Conservation (phyloP, 306 rosid species). For the Phaseolus lunatus region DNA sequence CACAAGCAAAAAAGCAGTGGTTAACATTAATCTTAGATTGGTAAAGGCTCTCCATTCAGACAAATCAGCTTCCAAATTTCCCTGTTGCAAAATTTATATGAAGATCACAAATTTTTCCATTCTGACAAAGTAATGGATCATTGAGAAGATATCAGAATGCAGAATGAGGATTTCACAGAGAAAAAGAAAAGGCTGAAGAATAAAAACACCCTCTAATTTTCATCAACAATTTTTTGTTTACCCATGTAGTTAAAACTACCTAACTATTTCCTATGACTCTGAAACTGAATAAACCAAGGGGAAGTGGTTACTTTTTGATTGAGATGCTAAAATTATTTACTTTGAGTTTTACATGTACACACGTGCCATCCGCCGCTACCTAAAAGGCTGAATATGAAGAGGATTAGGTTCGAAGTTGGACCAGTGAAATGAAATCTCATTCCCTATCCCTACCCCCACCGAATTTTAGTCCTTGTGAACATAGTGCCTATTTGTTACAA, state of each 20-base stretch:
- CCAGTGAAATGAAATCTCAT: conserved; percentile 56
- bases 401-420: conserved; percentile 52
- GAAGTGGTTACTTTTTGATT: conserved; percentile 22
- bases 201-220: conserved; percentile 1
- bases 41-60: conserved; percentile 34
- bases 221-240: background rate
- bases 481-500: conserved; percentile 45
- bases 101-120: conserved; percentile 10
- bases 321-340: conserved; percentile 45
- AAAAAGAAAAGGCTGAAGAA: too few species aligned
- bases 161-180: too few species aligned
- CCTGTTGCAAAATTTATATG: background rate
- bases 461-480: conserved; percentile 38
- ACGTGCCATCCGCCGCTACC: conserved; percentile 48
- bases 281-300: conserved; percentile 34
- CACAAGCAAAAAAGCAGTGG: conserved; percentile 35
- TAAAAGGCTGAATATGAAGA: conserved; percentile 50
- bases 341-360: conserved; percentile 46
- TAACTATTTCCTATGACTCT: background rate
- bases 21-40: conserved; percentile 11
- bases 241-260: conserved; percentile 36
- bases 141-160: background rate
- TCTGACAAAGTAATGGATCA: background rate
- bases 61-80: background rate
- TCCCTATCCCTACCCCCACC: conserved; percentile 49